phyloP scores from a whole-genome alignment of 805 yeast species.

The Lachancea lanzarotensis region DNA sequence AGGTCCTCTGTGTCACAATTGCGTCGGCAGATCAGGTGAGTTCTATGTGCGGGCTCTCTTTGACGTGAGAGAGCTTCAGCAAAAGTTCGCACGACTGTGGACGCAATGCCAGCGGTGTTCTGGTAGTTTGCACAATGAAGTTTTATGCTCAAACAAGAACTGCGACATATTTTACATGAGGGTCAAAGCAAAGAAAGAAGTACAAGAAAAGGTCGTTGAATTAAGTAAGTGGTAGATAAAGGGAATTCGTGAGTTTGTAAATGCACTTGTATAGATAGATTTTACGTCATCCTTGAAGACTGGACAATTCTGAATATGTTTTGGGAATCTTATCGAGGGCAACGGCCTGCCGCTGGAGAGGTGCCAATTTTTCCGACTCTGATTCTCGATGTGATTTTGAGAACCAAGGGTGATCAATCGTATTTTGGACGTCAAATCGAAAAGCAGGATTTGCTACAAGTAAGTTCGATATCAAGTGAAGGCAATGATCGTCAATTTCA shows the following conservation, averaged over 20 bases:
- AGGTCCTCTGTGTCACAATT: constrained; percentile 76
- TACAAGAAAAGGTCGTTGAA: constrained; percentile 35
- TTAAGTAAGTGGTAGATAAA: constrained; percentile 35
- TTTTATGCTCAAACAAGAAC: constrained; percentile 88
- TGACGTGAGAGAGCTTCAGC: constrained; percentile 71
- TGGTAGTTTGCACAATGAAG: constrained; percentile 93
- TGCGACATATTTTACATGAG: constrained; percentile 98
- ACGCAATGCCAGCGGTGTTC: constrained; percentile 98
- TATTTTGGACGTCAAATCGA: constrained; percentile 77
- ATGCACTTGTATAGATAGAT: not conserved
- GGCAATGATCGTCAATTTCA: constrained; percentile 53
- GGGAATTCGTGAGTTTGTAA: too few relatives aligned
- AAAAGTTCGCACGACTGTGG: constrained; percentile 85
- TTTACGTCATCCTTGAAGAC: constrained; percentile 1
- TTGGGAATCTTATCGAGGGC: constrained; percentile 29
- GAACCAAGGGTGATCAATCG: constrained; percentile 88
- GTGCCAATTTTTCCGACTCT: constrained; percentile 9
- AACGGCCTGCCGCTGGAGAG: constrained; percentile 25
- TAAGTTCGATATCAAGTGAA: constrained; percentile 59
- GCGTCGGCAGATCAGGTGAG: constrained; percentile 66
- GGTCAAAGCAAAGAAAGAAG: constrained; percentile 42
- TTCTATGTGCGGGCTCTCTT: constrained; percentile 77
- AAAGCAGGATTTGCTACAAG: constrained; percentile 58
- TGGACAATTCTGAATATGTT: constrained; percentile 34
- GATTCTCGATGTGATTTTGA: constrained; percentile 10